A percentile compares a stretch with the other conserved stretches of the same genome.
Evolutionary conservation across 179 eudicot genomes (phyloP).

Genomic region (Pouteria campechiana): DNA sequence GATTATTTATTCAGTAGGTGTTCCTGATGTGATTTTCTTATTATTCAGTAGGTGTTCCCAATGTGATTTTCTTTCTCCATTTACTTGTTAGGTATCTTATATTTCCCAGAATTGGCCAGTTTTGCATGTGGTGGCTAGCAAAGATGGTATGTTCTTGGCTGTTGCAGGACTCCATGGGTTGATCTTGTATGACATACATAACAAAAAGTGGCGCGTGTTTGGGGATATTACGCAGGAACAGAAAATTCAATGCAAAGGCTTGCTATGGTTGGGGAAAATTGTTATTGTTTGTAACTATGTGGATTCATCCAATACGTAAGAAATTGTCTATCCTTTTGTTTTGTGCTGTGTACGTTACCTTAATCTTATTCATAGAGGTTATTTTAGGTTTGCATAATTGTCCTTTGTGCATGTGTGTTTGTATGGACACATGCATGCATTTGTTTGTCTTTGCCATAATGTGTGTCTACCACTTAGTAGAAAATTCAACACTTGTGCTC

Average conservation of each 20-base stretch:
- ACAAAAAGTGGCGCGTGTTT: conserved; percentile 86
- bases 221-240: conserved; percentile 97
- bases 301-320: conserved; percentile 74
- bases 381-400: no score
- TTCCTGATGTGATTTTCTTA: conserved; percentile 16
- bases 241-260: conserved; percentile 91
- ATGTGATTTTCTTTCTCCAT: conserved; percentile 14
- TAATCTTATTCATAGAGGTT: background rate
- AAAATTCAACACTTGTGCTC: no score
- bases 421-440: no score
- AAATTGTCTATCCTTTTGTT: conserved; percentile 7
- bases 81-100: conserved; percentile 85
- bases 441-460: no score
- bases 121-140: conserved; percentile 84
- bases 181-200: conserved; percentile 76
- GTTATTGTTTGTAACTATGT: conserved; percentile 91
- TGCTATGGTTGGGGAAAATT: conserved; percentile 95
- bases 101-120: conserved; percentile 96
- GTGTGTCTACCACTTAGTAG: no score
- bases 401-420: no score
- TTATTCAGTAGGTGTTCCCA: conserved; percentile 9
- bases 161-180: conserved; percentile 98
- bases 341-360: conserved; percentile 4
- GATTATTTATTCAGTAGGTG: no score
- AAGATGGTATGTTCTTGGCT: conserved; percentile 88